Base-by-base conservation (phyloP, 2,329 filamentous ascomycete genomes). In the Pseudophaeomoniella oleicola region DNA sequence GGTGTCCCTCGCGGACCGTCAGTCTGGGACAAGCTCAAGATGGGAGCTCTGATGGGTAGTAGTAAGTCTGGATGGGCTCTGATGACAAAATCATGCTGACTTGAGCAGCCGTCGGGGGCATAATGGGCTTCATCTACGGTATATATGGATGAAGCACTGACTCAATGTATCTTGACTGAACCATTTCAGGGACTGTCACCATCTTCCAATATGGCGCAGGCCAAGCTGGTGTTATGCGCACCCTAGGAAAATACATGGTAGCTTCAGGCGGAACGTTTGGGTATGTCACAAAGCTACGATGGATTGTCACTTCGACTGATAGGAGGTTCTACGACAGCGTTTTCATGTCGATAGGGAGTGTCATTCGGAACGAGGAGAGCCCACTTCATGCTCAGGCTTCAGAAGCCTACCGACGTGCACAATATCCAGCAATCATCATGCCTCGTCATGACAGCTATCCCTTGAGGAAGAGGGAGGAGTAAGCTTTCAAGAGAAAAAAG, bases 41-140 rank as follows among this genome's bases (percentile, higher is more conserved):
- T 96, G 86, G 90, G 90, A 50, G 86, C 82, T 44, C 79, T 98
- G 79, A 96, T 96, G 86, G 90, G 90, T 50, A 84, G 86, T 58
- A 92, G 88, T 96, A 81, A 52, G 86, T 74, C 36, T 39, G 32
- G 32, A 43, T 30, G 36, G 37, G 27, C 32, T 13, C 37, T 11
- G 17, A 19, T 10, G 13, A 30, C 22, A 16, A 30, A 35, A 39
- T 36, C 34, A 29, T 12, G 65, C 44, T 13, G 38, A 22, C 11
- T 42, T 36, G 15, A 41, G 11, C 50, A 96, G 90, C 86, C 60
- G 90, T 98, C 43, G 90, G 90, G 43, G 69, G 83, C 36, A 94
- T 94, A 56, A 94, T 98, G 63, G 90, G 90, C 45, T 96, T 98
- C 67, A 92, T 98, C 52, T 94, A 90, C 50, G 90, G 88, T 92